Conservation (phyloP, 169 alveolate genomes). For the Neospora caninum region DNA sequence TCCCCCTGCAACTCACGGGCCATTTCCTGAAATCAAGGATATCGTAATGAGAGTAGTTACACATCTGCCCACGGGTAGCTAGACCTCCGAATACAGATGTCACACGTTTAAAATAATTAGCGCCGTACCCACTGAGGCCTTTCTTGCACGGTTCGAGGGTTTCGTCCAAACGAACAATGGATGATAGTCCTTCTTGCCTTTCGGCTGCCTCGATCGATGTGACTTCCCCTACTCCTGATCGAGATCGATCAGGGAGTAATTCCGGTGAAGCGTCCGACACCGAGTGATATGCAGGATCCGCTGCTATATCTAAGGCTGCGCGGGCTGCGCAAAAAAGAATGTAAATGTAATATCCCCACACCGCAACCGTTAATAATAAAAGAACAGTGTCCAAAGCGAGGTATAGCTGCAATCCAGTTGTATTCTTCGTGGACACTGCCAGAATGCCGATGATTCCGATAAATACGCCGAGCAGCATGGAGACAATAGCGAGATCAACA, state of each 20-base stretch:
- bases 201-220: not conserved
- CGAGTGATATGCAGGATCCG: not conserved
- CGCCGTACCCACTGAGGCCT: not conserved
- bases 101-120: not conserved
- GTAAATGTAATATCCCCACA: constrained; percentile 5
- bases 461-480: not conserved
- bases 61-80: constrained; percentile 5
- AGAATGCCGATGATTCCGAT: not conserved
- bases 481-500: not conserved
- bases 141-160: not conserved
- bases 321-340: not conserved
- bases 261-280: not conserved
- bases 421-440: not conserved
- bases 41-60: constrained; percentile 26
- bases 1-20: constrained; percentile 6
- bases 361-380: not conserved
- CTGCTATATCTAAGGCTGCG: not conserved
- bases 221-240: not conserved
- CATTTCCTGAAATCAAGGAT: constrained; percentile 26
- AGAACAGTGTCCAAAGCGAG: not conserved
- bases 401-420: not conserved
- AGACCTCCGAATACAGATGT: not conserved
- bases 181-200: not conserved
- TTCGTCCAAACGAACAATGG: not conserved
- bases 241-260: not conserved